These are phyloP conservation scores for Lactifluus rugatus DNA, from an alignment of 768 basidiomycete species.

Conservation along the genomic window DNA sequence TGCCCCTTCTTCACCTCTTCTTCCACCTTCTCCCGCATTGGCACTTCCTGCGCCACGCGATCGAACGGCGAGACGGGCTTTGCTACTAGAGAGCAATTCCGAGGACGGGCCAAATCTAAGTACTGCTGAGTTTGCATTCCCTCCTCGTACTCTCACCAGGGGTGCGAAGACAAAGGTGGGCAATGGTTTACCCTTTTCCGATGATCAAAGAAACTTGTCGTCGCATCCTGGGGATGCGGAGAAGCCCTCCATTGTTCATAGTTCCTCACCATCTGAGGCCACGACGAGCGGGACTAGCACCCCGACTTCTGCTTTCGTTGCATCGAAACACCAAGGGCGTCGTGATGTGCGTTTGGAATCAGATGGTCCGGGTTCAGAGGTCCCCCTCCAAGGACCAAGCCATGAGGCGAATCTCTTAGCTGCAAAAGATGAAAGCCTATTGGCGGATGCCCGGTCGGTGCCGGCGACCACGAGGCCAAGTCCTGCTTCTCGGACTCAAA, in stretches of 20 bases:
- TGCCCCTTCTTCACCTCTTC: slow-evolving; percentile 18
- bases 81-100: slow-evolving; percentile 25
- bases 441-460: neutral
- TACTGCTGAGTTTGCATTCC: slow-evolving; percentile 46
- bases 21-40: slow-evolving; percentile 25
- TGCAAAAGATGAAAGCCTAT: neutral
- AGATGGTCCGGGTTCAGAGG: neutral
- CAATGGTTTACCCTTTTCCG: neutral
- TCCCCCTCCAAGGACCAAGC: neutral
- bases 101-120: slow-evolving; percentile 37
- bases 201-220: neutral
- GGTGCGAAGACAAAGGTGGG: slow-evolving; percentile 12
- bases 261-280: neutral
- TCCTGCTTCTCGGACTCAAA: slow-evolving; percentile 9
- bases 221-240: neutral
- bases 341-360: slow-evolving; percentile 2
- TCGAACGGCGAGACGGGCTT: slow-evolving; percentile 26
- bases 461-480: neutral
- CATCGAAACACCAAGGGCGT: neutral
- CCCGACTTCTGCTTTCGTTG: neutral
- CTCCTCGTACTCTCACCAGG: slow-evolving; percentile 29
- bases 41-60: slow-evolving; percentile 31
- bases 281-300: neutral
- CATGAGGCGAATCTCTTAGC: neutral
- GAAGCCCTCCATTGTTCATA: neutral